Base-by-base conservation (phyloP, 495 filamentous ascomycete species). In the Aspergillus homomorphus region DNA sequence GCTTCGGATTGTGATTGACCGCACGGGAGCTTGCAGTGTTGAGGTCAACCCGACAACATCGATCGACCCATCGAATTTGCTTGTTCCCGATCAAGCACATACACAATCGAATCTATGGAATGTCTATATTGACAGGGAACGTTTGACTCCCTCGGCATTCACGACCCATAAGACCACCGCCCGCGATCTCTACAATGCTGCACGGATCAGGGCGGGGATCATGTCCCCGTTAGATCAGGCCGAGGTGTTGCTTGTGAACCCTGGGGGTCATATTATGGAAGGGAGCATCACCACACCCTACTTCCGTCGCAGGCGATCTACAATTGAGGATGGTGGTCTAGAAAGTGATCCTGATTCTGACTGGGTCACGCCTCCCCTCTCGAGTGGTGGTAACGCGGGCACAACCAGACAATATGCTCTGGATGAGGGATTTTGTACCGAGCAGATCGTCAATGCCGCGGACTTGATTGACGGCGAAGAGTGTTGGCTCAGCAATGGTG, bases 401-500 rank as follows among this genome's bases (percentile, higher is more conserved):
- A 95, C 90, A 26, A 89, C 85, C 15, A 85, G 92, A 65, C 80
- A 89, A 63, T 97, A 90, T 84, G 85, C 89, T 14, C 62, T 97
- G 51, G 78, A 85, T 56, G 82, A 76, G 55, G 82, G 77, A 38
- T 74, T 81, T 74, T 82, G 89, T 67, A 70, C 76, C n/a, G 89
- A 95, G 65, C 77, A 82, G 45, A 64, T 75, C 1, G 76, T 94
- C 18, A 64, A 52, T 10, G 76, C 65, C 2, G 66, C 79, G 18
- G 83, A 82, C 12, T 68, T 96, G 18, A 66, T 82, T 12, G 77
- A 89, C 63, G 89, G 87, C 3, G 91, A 96, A 68, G 79, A 83
- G 54, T 88, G 90, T 60, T 91, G 89, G 86, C 73, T 96, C 57
- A 94, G 90, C 64, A 96, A 91, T 69, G 90, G 87, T 0, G 88